Conservation (phyloP, 805 yeast genomes). For the Candida chauliodis region DNA sequence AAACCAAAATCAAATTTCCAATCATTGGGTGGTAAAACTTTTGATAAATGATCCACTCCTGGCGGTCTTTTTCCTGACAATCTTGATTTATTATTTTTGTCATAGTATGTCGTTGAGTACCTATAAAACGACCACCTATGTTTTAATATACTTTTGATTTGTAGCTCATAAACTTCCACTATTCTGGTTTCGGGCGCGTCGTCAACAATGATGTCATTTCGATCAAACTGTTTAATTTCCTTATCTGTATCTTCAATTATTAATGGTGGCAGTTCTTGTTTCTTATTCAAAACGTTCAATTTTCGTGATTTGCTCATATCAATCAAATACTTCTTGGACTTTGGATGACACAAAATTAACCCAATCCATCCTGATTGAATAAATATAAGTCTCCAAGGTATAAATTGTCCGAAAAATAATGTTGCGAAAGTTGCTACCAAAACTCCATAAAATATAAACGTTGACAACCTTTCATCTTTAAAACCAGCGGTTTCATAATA, state of each 20-base stretch:
- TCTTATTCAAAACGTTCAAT: constrained; percentile 8
- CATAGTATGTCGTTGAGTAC: constrained; percentile 57
- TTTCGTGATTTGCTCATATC: constrained; percentile 13
- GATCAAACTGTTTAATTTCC: constrained; percentile 30
- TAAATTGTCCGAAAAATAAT: constrained; percentile 44
- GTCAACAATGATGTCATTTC: constrained; percentile 62
- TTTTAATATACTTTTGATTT: constrained; percentile 58
- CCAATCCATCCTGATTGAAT: constrained; percentile 56
- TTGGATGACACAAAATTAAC: constrained; percentile 59
- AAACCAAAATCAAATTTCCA: constrained; percentile 64
- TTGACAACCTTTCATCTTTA: constrained; percentile 63
- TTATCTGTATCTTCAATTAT: constrained; percentile 19
- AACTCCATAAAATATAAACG: constrained; percentile 48
- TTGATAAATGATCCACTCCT: constrained; percentile 53
- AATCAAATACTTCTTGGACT: constrained; percentile 29
- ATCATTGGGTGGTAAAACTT: constrained; percentile 62
- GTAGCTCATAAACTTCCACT: constrained; percentile 80
- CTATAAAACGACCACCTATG: constrained; percentile 59
- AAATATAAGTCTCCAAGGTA: constrained; percentile 64
- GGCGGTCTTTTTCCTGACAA: constrained; percentile 53
- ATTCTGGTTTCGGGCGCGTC: constrained; percentile 55
- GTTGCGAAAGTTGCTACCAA: constrained; percentile 32
- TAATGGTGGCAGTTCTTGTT: constrained; percentile 19
- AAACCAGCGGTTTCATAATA: constrained; percentile 66
- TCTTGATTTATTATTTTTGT: constrained; percentile 39